Base-by-base conservation (phyloP, 768 basidiomycete species). In the Amanita muscaria region DNA sequence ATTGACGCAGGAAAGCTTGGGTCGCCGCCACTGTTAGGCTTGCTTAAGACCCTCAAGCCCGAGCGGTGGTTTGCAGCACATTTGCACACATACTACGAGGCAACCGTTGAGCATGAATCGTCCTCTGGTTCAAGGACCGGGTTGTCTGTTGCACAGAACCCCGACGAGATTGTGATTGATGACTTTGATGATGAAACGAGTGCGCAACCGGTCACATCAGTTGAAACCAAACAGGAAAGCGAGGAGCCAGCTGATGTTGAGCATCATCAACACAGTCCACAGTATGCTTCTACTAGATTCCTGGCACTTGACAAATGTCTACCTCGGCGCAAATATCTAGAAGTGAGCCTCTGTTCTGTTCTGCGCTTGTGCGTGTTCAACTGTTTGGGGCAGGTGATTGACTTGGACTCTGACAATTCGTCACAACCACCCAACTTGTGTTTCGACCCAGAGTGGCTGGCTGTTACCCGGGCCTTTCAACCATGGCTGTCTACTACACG, bases 31-130 rank as follows among this genome's bases (percentile, higher is more conserved):
- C 65, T 94, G 27, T 81, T 86, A 72, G 78, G 77, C 10, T 68
- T 97, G 1, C 63, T 98, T 18, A 67, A 65, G 24, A 81, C 70
- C 19, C 68, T 96, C 24, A 70, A 76, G 54, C 93, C 93, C 0
- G 55, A 71, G 36, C 84, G 88, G 78, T 98, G 93, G 94, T 96
- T 96, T 60, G 64, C 88, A 3, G 93, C 91, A 0, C 94, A 97
- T 63, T 56, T 97, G 40, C 94, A 97, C 56, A 79, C 82, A 38
- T 80, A 84, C 40, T 97, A 85, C 54, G 83, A 90, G 48, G 93
- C 90, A 2, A 60, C 64, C 0, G 74, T 83, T 6, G 52, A 59
- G 3, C 80, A 86, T 43, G 52, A 52, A 12, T 50, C 47, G 6
- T 40, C 22, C 3, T 43, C 46, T n/a, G 34, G 38, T 5, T 19